Conservation (phyloP, 495 filamentous ascomycete species). For the Neurospora sp. region DNA sequence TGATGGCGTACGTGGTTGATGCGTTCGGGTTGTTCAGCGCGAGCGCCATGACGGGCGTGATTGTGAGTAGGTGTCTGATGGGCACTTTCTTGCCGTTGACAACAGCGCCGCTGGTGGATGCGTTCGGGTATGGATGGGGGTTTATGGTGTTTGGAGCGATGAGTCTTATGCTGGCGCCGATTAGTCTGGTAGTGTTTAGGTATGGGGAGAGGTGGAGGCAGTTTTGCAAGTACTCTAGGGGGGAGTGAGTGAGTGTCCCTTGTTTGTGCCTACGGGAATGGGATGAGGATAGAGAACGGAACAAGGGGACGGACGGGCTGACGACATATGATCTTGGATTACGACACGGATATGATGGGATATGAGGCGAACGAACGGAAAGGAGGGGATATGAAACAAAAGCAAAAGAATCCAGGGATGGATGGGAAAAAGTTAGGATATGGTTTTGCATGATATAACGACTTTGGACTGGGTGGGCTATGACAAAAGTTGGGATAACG, state of each 20-base stretch:
- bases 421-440: neutral
- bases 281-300: too few species aligned
- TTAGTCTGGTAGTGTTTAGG: conserved; percentile 39
- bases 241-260: neutral
- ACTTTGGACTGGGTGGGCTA: neutral
- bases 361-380: neutral
- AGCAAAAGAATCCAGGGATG: neutral
- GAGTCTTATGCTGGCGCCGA: conserved; percentile 33
- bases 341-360: neutral
- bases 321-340: neutral
- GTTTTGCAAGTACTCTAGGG: conserved; percentile 29
- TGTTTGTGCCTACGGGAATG: too few species aligned
- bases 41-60: conserved; percentile 44
- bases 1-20: conserved; percentile 47
- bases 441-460: neutral
- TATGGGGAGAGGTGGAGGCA: conserved; percentile 43
- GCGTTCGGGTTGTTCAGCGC: conserved; percentile 46
- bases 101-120: conserved; percentile 30
- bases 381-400: neutral
- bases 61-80: conserved; percentile 43
- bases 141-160: conserved; percentile 31
- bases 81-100: conserved; percentile 44
- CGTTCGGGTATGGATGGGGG: conserved; percentile 40
- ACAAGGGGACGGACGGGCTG: too few species aligned
- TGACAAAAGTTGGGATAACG: neutral